These are phyloP conservation scores for Phaeosphaeriaceae sp. DNA, from an alignment of 2,329 filamentous ascomycete species.

Conservation along the genomic window DNA sequence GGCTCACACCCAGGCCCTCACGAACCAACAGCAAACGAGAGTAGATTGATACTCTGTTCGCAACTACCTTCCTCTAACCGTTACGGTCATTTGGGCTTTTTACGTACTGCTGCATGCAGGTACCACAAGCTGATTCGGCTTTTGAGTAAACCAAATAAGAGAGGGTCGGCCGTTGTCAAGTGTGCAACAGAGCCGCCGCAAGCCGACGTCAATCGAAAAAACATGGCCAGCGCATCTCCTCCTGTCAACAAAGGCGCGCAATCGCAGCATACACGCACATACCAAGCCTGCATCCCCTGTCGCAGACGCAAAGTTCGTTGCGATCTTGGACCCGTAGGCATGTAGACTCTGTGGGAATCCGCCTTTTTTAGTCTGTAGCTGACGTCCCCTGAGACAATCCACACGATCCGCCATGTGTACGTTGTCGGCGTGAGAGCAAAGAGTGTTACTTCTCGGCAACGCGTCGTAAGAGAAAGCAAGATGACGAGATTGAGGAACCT, in stretches of 20 bases:
- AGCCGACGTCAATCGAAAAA: constrained; percentile 25
- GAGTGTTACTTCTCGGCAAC: constrained; percentile 97
- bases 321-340: constrained; percentile 33
- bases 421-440: constrained; percentile 93
- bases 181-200: constrained; percentile 19
- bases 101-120: constrained; percentile 20
- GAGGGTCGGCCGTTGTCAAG: constrained; percentile 2
- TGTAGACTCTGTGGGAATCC: constrained; percentile 29
- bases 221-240: constrained; percentile 33
- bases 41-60: not conserved
- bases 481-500: constrained; percentile 49
- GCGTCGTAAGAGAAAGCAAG: constrained; percentile 83
- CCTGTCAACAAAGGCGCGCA: constrained; percentile 13
- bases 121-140: not conserved
- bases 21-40: too few relatives aligned
- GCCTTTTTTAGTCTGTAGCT: not conserved
- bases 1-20: too few relatives aligned
- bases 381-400: constrained; percentile 58
- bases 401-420: constrained; percentile 88
- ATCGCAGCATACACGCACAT: constrained; percentile 45
- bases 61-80: constrained; percentile 19
- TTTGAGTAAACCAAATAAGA: constrained; percentile 10
- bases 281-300: constrained; percentile 60
- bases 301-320: constrained; percentile 64
- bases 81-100: constrained; percentile 10